Evolutionary conservation across 768 basidiomycete genomes (phyloP).

Genomic region (Termitomyces sp.): DNA sequence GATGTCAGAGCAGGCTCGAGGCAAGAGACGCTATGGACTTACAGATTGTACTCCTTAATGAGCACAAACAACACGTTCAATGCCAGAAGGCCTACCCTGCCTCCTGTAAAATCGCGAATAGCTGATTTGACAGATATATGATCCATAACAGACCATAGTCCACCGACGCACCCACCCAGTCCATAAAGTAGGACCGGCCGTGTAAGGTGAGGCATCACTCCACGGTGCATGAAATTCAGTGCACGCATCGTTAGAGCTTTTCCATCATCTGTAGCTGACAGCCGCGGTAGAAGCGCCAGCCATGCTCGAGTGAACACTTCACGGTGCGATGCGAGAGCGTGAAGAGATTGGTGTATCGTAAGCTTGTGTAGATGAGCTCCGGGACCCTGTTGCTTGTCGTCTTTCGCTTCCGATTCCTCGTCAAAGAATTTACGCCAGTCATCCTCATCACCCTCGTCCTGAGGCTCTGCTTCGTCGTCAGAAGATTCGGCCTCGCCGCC

Average conservation of each 20-base stretch:
- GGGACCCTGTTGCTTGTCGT: constrained; percentile 28
- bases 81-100: constrained; percentile 79
- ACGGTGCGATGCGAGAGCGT: constrained; percentile 70
- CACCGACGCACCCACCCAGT: constrained; percentile 84
- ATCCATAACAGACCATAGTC: constrained; percentile 56
- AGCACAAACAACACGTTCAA: constrained; percentile 88
- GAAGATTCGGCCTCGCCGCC: constrained; percentile 23
- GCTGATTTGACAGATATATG: not conserved
- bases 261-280: constrained; percentile 38
- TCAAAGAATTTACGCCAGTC: constrained; percentile 89
- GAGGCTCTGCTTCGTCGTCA: constrained; percentile 29
- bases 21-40: constrained; percentile 22
- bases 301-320: constrained; percentile 81
- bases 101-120: constrained; percentile 42
- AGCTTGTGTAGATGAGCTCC: constrained; percentile 53
- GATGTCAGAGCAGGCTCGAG: not conserved
- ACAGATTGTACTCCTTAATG: constrained; percentile 94
- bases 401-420: constrained; percentile 37
- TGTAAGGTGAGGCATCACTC: constrained; percentile 80
- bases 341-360: constrained; percentile 72
- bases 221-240: constrained; percentile 76
- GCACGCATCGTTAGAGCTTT: constrained; percentile 46
- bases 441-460: constrained; percentile 33
- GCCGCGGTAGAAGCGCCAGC: constrained; percentile 62
- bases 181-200: constrained; percentile 79